Conservation (phyloP, 495 filamentous ascomycete species). For the Podospora conica region DNA sequence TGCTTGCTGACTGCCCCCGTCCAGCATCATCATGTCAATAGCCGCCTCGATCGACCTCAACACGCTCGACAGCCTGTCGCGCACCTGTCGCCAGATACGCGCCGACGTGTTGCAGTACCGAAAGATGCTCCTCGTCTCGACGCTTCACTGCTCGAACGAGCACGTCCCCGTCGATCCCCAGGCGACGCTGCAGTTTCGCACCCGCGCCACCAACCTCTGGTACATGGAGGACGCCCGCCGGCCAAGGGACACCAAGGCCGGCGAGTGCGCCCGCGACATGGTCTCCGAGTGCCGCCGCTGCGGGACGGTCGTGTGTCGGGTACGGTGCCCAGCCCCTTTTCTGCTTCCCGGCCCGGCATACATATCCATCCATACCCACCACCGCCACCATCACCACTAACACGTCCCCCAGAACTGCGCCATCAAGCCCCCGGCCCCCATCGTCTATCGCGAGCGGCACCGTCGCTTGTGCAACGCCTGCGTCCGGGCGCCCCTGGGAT, state of each 20-base stretch:
- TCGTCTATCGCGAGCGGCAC: constrained; percentile 59
- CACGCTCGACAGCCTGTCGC: constrained; percentile 71
- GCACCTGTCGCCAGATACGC: constrained; percentile 73
- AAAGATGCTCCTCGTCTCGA: constrained; percentile 60
- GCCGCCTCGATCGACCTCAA: constrained; percentile 74
- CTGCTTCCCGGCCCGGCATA: not conserved
- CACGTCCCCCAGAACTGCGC: constrained; percentile 65
- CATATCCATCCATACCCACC: not conserved
- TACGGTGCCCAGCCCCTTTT: constrained; percentile 35
- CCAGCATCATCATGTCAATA: constrained; percentile 70
- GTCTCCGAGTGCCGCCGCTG: constrained; percentile 77
- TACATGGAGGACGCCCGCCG: constrained; percentile 41
- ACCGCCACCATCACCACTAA: not conserved
- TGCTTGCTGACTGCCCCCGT: constrained; percentile 1
- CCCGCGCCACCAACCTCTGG: constrained; percentile 45
- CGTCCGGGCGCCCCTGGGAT: constrained; percentile 55
- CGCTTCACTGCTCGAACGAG: constrained; percentile 74
- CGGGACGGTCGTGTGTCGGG: constrained; percentile 68
- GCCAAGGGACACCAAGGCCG: constrained; percentile 48
- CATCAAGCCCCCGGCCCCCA: constrained; percentile 61
- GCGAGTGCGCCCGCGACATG: constrained; percentile 76
- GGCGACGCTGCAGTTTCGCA: constrained; percentile 44
- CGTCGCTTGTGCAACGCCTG: constrained; percentile 74
- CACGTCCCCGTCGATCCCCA: constrained; percentile 41
- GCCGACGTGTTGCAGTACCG: constrained; percentile 70